phyloP scores from a whole-genome alignment of 176 grass and related monocot genomes.

The Zea mays region DNA sequence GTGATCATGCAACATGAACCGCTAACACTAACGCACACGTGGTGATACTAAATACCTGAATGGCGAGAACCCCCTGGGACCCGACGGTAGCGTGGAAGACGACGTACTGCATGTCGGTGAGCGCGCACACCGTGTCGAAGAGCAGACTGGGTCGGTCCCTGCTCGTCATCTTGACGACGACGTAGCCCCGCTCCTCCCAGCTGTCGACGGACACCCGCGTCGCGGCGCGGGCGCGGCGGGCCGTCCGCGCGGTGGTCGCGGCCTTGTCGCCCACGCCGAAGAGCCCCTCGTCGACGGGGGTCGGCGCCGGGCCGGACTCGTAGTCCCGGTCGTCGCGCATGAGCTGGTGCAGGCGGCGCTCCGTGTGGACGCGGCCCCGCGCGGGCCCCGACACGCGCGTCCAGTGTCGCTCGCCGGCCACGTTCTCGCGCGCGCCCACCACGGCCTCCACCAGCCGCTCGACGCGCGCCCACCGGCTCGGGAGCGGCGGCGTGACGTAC shows the following conservation, averaged over 20 bases:
- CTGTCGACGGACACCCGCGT: slow-evolving; percentile 59
- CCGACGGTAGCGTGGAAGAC: slow-evolving; percentile 70
- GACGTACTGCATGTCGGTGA: slow-evolving; percentile 82
- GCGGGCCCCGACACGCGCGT: slow-evolving; percentile 46
- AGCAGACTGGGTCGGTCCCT: slow-evolving; percentile 62
- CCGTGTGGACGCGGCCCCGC: slow-evolving; percentile 60
- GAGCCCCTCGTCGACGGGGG: slow-evolving; percentile 47
- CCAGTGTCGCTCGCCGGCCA: slow-evolving; percentile 47
- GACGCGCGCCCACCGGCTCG: slow-evolving; percentile 49
- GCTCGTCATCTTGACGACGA: slow-evolving; percentile 71
- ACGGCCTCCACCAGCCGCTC: slow-evolving; percentile 61
- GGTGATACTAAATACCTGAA: slow-evolving; percentile 40
- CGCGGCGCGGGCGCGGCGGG: background rate
- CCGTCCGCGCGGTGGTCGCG: background rate
- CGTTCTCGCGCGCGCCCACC: slow-evolving; percentile 46
- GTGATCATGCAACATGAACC: too few species aligned
- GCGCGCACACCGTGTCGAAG: slow-evolving; percentile 75
- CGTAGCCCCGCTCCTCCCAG: slow-evolving; percentile 70
- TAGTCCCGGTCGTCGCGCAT: slow-evolving; percentile 73
- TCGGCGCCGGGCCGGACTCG: slow-evolving; percentile 44
- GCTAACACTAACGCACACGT: too few species aligned
- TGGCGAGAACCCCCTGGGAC: slow-evolving; percentile 58
- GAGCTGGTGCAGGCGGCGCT: slow-evolving; percentile 71
- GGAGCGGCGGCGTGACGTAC: slow-evolving; percentile 37
- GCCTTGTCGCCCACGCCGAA: slow-evolving; percentile 38